A percentile compares a stretch with the other conserved stretches of the same genome.
phyloP scores from a whole-genome alignment of 805 yeast genomes.

The Starmera amethionina region DNA sequence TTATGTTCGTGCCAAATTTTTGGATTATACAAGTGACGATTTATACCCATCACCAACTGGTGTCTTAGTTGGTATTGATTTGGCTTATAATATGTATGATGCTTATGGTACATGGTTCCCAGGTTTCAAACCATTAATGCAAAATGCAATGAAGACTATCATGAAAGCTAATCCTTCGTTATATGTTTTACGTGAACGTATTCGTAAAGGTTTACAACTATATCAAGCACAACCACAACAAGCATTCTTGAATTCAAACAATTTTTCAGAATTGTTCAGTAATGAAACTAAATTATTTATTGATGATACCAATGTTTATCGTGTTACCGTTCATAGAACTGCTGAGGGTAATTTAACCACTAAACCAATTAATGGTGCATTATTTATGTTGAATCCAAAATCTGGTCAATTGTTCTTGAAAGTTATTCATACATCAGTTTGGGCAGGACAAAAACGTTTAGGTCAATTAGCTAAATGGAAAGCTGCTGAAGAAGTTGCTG shows the following conservation, averaged over 20 bases:
- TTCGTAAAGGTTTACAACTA: constrained; percentile 86
- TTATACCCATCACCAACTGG: constrained; percentile 93
- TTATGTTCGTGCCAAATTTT: constrained; percentile 83
- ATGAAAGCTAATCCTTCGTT: constrained; percentile 94
- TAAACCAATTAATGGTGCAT: constrained; percentile 88
- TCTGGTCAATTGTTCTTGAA: constrained; percentile 86
- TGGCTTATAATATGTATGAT: constrained; percentile 93
- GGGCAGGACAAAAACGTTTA: constrained; percentile 94
- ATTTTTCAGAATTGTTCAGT: constrained; percentile 83
- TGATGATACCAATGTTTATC: constrained; percentile 90
- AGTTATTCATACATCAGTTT: constrained; percentile 86
- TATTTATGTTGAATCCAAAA: constrained; percentile 81
- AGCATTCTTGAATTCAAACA: constrained; percentile 78
- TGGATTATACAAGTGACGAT: constrained; percentile 88
- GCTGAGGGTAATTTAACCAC: constrained; percentile 89
- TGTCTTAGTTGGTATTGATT: constrained; percentile 77
- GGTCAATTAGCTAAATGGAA: constrained; percentile 96
- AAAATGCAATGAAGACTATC: constrained; percentile 84
- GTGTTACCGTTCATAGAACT: constrained; percentile 87
- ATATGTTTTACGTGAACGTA: constrained; percentile 84
- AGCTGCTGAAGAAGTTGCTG: constrained; percentile 95
- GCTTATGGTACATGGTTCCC: constrained; percentile 98
- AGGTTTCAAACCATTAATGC: constrained; percentile 82
- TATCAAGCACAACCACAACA: constrained; percentile 93
- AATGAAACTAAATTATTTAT: constrained; percentile 76